Evolutionary conservation across 345 rosid species (phyloP), one percentile per base, ranked within the genome.

Genomic region (Hibiscus syriacus): DNA sequence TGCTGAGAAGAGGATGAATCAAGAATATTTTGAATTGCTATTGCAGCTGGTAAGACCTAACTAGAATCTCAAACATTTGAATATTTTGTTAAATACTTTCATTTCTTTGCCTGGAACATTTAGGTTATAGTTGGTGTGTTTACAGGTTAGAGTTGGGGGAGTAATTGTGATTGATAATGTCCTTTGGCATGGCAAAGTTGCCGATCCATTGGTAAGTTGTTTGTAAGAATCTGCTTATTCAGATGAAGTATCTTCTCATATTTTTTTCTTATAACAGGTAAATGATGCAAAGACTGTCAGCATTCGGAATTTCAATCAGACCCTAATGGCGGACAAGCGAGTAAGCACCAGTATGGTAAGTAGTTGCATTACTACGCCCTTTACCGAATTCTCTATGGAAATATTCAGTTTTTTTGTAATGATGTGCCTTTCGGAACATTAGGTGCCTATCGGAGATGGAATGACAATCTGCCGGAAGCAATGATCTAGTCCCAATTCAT

Each of bases 361-460:
- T 69, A 30, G 26, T 26, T 64, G 3, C 6, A 58, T 20, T 34
- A 32, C 54, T 69, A n/a, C 41, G 25, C 68, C 60, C 64, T 45
- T 20, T 27, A 54, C 13, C 17, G 11, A 23, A 12, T 30, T 16
- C 20, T 55, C 17, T 29, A 6, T 3, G 20, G 52, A 62, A 41
- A 39, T 62, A 62, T 62, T 25, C 52, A 13, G 27, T 10, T 38
- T 16, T 48, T 20, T 11, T 8, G 0, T 39, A 39, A 52, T n/a
- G n/a, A 52, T 4, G 13, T 30, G 43, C 45, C 16, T 62, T 64
- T 68, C 39, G 57, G 38, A 10, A n/a, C 69, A 36, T 70, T 65
- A 92, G 98, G 96, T 92, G 56, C 96, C 96, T 1, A 82, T 92
- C 27, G 97, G 94, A 30, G 97, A 92, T 81, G 96, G 97, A 76